phyloP scores from a whole-genome alignment of 805 yeast species.

The Maudiozyma pseudohumilis region DNA sequence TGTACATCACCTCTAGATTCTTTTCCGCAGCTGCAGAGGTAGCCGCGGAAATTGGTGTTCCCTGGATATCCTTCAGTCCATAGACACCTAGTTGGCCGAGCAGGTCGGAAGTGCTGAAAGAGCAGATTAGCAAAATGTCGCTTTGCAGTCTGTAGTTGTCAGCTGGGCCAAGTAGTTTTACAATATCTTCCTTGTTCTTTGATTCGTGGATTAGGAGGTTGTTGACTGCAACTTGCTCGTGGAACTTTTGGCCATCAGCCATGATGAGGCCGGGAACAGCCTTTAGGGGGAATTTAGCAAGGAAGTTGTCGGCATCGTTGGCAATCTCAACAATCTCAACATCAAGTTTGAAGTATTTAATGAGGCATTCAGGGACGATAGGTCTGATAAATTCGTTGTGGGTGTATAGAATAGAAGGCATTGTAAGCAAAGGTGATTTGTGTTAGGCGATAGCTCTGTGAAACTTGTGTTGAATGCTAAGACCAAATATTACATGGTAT shows the following conservation, averaged over 20 bases:
- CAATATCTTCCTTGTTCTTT: conserved; percentile 27
- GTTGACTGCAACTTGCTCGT: conserved; percentile 55
- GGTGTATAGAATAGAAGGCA: conserved; percentile 37
- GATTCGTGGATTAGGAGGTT: conserved; percentile 36
- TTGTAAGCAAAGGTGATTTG: too few relatives aligned
- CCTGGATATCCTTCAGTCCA: conserved; percentile 52
- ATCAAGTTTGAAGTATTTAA: conserved; percentile 52
- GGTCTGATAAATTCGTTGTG: conserved; percentile 37
- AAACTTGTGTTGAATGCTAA: too few relatives aligned
- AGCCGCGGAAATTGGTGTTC: conserved; percentile 64
- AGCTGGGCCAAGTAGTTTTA: conserved; percentile 44
- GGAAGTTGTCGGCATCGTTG: conserved; percentile 22
- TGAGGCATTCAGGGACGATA: conserved; percentile 34
- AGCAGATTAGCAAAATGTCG: conserved; percentile 59
- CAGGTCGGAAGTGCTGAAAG: conserved; percentile 62
- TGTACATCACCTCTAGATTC: conserved; percentile 31
- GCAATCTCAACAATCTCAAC: conserved; percentile 37
- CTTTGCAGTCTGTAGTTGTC: conserved; percentile 33
- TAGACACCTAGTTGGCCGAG: conserved; percentile 35
- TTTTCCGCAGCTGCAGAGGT: conserved; percentile 36
- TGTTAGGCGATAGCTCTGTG: too few relatives aligned
- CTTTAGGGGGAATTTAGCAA: conserved; percentile 49
- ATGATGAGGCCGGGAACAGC: conserved; percentile 62
- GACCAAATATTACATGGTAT: too few relatives aligned
- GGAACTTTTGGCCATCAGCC: conserved; percentile 61